Conservation (phyloP, 371 early-diverging fungal species). For the Saksenaea oblongispora region DNA sequence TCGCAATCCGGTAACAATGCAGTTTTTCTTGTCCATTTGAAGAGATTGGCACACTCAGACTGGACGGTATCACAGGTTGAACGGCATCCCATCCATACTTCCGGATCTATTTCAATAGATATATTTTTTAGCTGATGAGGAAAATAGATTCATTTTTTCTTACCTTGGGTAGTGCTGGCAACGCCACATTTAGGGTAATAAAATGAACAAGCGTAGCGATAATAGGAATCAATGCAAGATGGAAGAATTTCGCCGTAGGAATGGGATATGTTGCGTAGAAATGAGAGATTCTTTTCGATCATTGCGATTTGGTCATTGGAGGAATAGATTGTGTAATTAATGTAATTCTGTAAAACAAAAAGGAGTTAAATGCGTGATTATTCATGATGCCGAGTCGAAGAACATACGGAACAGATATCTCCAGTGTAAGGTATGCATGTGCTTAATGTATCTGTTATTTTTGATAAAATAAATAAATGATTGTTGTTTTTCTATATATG, state of each 20-base stretch:
- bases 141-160: conserved; percentile 2
- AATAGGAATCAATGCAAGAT: conserved; percentile 42
- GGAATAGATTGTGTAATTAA: conserved; percentile 38
- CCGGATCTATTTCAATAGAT: conserved; percentile 5
- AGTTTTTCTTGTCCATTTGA: conserved; percentile 35
- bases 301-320: conserved; percentile 16
- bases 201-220: conserved; percentile 40
- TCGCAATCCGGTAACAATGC: conserved; percentile 50
- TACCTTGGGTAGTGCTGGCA: conserved; percentile 4
- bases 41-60: conserved; percentile 35
- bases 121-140: neutral
- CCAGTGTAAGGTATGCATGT: conserved; percentile 11
- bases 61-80: conserved; percentile 46
- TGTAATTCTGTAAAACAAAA: conserved; percentile 23
- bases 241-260: conserved; percentile 22
- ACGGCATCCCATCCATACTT: conserved; percentile 43
- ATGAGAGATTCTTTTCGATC: conserved; percentile 25
- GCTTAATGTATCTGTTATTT: neutral
- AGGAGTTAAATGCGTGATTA: neutral
- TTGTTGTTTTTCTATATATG: neutral
- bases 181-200: conserved; percentile 36
- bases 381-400: neutral
- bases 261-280: conserved; percentile 8
- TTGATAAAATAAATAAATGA: neutral
- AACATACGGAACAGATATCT: conserved; percentile 14